Percentiles rank a stretch among this genome's conserved stretches.
Conservation (phyloP, 2,329 filamentous ascomycete genomes). For the Tolypocladium nubicola region DNA sequence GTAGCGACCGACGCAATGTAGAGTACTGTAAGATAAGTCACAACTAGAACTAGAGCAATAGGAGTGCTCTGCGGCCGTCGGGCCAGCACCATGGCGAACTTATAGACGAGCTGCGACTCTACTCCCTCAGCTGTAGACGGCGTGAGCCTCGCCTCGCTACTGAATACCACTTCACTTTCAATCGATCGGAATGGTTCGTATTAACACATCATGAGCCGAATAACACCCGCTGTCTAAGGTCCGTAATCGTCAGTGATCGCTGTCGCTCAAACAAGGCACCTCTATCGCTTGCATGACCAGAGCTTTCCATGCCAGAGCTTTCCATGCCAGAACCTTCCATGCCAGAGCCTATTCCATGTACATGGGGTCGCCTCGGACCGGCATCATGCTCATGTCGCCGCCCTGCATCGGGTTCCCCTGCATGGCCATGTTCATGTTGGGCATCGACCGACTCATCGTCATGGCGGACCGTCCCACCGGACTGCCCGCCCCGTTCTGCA, state of each 20-base stretch:
- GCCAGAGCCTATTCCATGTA: conserved; percentile 34
- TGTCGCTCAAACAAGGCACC: conserved; percentile 2
- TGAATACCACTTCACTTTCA: not conserved
- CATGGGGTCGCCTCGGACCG: conserved; percentile 37
- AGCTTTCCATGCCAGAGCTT: conserved; percentile 1
- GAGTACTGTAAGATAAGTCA: not conserved
- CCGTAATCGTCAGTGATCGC: conserved; percentile 17
- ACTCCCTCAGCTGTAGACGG: not conserved
- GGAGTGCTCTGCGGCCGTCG: too few species aligned
- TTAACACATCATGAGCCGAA: conserved; percentile 18
- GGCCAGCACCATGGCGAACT: too few species aligned
- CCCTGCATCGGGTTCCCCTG: conserved; percentile 27
- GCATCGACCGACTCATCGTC: conserved; percentile 32
- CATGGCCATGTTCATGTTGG: conserved; percentile 33
- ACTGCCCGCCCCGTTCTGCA: conserved; percentile 28
- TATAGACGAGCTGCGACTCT: not conserved
- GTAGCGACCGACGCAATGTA: not conserved
- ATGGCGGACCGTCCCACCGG: conserved; percentile 25
- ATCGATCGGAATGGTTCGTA: conserved; percentile 12
- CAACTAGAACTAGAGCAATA: too few species aligned
- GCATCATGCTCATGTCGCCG: conserved; percentile 34
- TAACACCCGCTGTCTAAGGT: conserved; percentile 9
- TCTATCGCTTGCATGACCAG: not conserved
- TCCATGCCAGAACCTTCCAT: conserved; percentile 23
- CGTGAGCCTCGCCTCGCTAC: not conserved